phyloP scores from a whole-genome alignment of 257 asterid genomes.

The Anisodus tanguticus region DNA sequence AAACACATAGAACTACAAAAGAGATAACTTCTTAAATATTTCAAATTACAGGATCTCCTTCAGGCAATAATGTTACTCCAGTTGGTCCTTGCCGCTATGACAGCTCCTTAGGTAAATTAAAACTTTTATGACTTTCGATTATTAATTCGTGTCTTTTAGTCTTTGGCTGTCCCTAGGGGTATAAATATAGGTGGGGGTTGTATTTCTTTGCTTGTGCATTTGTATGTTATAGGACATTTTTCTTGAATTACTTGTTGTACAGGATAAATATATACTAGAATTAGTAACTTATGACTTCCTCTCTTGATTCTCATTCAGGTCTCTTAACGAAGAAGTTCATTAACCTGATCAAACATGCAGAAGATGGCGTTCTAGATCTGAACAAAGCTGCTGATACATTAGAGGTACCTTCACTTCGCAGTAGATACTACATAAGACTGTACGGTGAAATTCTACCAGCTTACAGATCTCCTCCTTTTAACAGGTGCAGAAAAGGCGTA shows the following conservation, averaged over 20 bases:
- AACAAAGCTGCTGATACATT: slow-evolving; percentile 92
- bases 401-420: slow-evolving; percentile 56
- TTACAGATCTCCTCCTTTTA: slow-evolving; percentile 32
- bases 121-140: not conserved
- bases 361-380: slow-evolving; percentile 94
- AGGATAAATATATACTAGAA: not conserved
- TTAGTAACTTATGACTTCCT: slow-evolving; percentile 22
- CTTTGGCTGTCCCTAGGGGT: not conserved
- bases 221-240: not conserved
- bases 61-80: slow-evolving; percentile 73
- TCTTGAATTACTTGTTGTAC: not conserved
- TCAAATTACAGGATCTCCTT: slow-evolving; percentile 71
- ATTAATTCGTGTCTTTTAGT: not conserved
- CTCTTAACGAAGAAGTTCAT: slow-evolving; percentile 90
- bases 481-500: slow-evolving; percentile 98
- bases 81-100: slow-evolving; percentile 94
- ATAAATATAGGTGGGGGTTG: not conserved
- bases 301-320: slow-evolving; percentile 51
- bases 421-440: slow-evolving; percentile 30
- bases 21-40: slow-evolving; percentile 18
- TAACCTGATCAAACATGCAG: slow-evolving; percentile 83
- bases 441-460: slow-evolving; percentile 36
- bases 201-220: not conserved
- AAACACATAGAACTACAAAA: not conserved
- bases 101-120: slow-evolving; percentile 81